Conservation (phyloP, 2,329 filamentous ascomycete genomes). For the Cadophora gregata region DNA sequence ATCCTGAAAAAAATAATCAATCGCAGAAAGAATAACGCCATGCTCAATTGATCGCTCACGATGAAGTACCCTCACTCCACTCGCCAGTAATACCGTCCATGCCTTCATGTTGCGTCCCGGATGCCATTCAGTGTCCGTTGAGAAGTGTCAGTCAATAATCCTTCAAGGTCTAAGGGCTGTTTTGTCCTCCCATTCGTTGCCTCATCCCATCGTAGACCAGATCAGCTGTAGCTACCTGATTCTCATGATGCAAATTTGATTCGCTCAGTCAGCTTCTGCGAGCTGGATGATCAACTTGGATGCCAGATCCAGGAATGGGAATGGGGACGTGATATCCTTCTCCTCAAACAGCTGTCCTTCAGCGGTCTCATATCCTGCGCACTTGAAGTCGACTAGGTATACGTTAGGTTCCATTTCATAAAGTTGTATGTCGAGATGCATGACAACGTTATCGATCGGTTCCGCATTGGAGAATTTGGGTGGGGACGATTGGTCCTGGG, state of each 20-base stretch:
- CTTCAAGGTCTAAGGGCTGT: neutral
- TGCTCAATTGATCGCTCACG: conserved; percentile 3
- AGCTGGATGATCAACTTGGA: conserved; percentile 92
- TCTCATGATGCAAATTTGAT: neutral
- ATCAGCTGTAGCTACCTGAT: neutral
- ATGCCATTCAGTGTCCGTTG: conserved; percentile 12
- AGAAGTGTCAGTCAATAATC: conserved; percentile 14
- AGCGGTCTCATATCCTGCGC: conserved; percentile 87
- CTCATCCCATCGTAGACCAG: conserved; percentile 17
- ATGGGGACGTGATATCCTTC: conserved; percentile 94
- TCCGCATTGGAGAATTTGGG: conserved; percentile 29
- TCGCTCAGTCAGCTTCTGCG: conserved; percentile 72
- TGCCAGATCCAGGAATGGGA: conserved; percentile 94
- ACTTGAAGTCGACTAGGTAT: conserved; percentile 98
- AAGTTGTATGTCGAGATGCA: conserved; percentile 95
- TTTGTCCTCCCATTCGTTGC: conserved; percentile 15
- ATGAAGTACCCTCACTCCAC: neutral
- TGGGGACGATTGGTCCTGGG: conserved; percentile 36
- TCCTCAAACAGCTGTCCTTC: conserved; percentile 81
- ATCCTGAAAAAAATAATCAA: conserved; percentile 1
- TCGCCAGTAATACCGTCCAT: conserved; percentile 2
- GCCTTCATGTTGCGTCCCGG: conserved; percentile 1
- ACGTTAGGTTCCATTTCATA: conserved; percentile 93
- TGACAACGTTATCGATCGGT: conserved; percentile 63
- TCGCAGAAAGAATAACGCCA: conserved; percentile 15